phyloP scores from a whole-genome alignment of 306 rosid genomes.

The Herpetospermum pedunculosum region DNA sequence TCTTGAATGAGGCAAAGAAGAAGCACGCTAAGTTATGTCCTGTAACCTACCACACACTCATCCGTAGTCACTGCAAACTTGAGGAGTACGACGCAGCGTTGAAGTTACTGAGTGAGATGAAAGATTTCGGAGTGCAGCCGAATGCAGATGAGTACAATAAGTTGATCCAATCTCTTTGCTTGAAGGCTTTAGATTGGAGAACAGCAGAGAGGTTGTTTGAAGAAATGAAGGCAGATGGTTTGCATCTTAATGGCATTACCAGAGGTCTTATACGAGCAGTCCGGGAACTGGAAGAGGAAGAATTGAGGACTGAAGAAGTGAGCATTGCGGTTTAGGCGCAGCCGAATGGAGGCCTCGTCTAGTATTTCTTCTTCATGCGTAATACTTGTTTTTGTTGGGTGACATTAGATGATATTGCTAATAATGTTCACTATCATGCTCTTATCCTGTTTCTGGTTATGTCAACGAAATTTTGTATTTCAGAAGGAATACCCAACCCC shows the following conservation, averaged over 20 bases:
- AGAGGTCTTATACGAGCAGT: slow-evolving; percentile 64
- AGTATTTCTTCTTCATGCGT: not conserved
- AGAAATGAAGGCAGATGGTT: slow-evolving; percentile 67
- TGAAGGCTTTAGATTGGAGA: slow-evolving; percentile 74
- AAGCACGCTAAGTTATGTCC: slow-evolving; percentile 47
- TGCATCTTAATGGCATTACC: slow-evolving; percentile 59
- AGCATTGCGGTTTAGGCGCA: slow-evolving; percentile 12
- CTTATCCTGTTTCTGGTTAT: not conserved
- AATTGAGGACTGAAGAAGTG: slow-evolving; percentile 16
- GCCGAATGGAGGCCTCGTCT: not conserved
- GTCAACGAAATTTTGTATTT: not conserved
- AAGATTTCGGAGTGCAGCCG: slow-evolving; percentile 45
- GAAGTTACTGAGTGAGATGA: slow-evolving; percentile 62
- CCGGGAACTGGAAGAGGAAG: slow-evolving; percentile 59
- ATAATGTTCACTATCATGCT: not conserved
- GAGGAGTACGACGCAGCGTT: slow-evolving; percentile 63
- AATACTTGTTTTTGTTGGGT: not conserved
- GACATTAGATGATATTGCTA: not conserved
- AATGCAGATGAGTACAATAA: slow-evolving; percentile 57
- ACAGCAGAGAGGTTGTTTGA: slow-evolving; percentile 54
- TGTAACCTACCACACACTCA: slow-evolving; percentile 58
- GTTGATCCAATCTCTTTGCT: slow-evolving; percentile 72
- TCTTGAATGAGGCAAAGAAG: slow-evolving; percentile 55
- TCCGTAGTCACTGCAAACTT: slow-evolving; percentile 69
- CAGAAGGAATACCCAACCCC: not conserved